phyloP scores from a whole-genome alignment of 305 asterid species.

The Fraxinus baroniana region DNA sequence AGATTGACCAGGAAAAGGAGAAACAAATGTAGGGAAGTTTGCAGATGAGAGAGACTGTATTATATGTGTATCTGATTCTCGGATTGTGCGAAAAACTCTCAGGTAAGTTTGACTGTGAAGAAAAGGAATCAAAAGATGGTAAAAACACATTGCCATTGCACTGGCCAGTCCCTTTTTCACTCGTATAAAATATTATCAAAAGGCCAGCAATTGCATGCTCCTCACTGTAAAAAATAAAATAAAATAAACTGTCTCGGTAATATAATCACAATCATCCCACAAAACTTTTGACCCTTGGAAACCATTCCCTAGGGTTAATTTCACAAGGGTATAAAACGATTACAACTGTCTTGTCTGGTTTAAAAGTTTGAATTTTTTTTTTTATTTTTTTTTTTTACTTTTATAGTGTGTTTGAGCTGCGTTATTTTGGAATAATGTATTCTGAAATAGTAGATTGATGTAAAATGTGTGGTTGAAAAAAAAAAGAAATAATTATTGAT shows the following conservation, averaged over 20 bases:
- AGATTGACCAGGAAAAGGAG: neutral
- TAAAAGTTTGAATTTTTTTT: too few species aligned
- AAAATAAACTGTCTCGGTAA: neutral
- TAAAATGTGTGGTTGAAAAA: too few species aligned
- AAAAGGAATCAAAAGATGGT: conserved; percentile 4
- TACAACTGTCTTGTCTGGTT: too few species aligned
- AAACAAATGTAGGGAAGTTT: neutral
- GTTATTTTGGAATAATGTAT: too few species aligned
- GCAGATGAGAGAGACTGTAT: neutral
- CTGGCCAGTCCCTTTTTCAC: neutral
- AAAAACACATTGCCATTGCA: neutral
- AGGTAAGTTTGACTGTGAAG: neutral
- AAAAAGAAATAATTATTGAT: too few species aligned
- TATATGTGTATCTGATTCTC: neutral
- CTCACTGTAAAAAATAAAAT: neutral
- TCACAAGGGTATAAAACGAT: neutral
- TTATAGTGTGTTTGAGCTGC: too few species aligned
- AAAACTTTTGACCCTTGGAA: neutral
- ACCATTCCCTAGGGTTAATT: neutral
- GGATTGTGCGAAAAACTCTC: neutral
- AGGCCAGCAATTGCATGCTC: neutral
- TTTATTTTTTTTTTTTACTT: too few species aligned
- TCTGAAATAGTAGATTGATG: too few species aligned
- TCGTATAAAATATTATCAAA: neutral
- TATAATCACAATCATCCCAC: neutral